These are phyloP conservation scores for Lactifluus hygrophoroides DNA, from an alignment of 768 basidiomycete genomes.

Conservation along the genomic window DNA sequence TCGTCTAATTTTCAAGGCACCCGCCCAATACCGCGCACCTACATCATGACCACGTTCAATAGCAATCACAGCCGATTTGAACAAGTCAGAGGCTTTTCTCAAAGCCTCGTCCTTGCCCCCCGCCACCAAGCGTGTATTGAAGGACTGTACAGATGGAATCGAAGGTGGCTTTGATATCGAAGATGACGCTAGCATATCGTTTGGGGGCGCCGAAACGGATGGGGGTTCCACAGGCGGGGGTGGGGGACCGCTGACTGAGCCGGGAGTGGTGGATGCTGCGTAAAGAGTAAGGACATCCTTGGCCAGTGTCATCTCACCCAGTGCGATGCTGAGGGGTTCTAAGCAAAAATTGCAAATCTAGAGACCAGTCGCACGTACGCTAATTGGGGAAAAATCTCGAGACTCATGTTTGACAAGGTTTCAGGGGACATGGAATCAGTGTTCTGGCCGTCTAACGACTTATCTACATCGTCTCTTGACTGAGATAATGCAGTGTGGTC, in stretches of 20 bases:
- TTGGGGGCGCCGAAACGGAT: constrained; percentile 5
- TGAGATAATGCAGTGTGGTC: constrained; percentile 23
- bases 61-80: constrained; percentile 59
- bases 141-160: constrained; percentile 51
- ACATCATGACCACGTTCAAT: constrained; percentile 55
- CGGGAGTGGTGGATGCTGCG: constrained; percentile 30
- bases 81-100: constrained; percentile 61
- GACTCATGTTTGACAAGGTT: constrained; percentile 65
- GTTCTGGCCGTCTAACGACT: constrained; percentile 29
- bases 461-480: constrained; percentile 25
- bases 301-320: constrained; percentile 75
- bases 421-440: constrained; percentile 57
- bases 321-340: constrained; percentile 43
- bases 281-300: constrained; percentile 59
- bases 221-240: neutral
- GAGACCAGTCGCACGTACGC: constrained; percentile 41
- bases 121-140: constrained; percentile 61
- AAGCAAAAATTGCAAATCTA: neutral
- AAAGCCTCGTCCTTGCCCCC: constrained; percentile 78
- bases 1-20: constrained; percentile 67
- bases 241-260: neutral
- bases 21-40: constrained; percentile 73
- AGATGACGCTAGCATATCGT: constrained; percentile 45
- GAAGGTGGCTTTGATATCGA: constrained; percentile 50
- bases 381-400: constrained; percentile 61